phyloP scores from a whole-genome alignment of 140 eudicot species.

The Flaveria floridana region DNA sequence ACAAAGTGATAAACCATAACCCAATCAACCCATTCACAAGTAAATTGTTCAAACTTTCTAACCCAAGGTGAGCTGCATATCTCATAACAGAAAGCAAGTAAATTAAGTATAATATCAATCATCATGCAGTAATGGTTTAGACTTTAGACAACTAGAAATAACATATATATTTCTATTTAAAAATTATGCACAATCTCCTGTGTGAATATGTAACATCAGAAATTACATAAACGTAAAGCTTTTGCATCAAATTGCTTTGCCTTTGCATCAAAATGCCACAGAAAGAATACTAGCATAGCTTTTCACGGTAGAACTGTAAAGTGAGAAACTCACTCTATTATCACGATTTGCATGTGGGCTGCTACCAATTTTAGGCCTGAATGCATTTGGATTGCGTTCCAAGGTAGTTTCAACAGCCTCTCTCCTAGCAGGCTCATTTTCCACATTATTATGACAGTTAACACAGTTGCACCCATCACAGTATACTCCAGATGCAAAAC shows the following conservation, averaged over 20 bases:
- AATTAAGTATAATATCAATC: neutral
- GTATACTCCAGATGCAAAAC: constrained; percentile 88
- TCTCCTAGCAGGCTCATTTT: constrained; percentile 71
- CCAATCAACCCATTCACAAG: neutral
- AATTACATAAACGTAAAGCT: constrained; percentile 19
- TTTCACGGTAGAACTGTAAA: neutral
- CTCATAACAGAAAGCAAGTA: constrained; percentile 16
- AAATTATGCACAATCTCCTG: neutral
- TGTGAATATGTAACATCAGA: constrained; percentile 11
- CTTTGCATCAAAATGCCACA: constrained; percentile 8
- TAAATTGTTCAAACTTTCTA: neutral
- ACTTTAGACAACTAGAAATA: neutral
- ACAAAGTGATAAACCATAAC: neutral
- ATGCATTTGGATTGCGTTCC: constrained; percentile 90
- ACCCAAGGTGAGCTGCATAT: constrained; percentile 7
- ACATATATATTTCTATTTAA: neutral
- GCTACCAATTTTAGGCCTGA: constrained; percentile 80
- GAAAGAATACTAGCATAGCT: constrained; percentile 7
- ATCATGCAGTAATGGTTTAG: constrained; percentile 2
- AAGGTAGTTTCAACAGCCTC: constrained; percentile 77
- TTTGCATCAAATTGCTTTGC: constrained; percentile 2
- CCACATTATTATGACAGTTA: constrained; percentile 76
- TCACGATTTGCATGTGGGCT: constrained; percentile 79
- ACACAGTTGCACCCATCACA: constrained; percentile 91
- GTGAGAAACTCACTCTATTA: constrained; percentile 41